Evolutionary conservation across 441 rosid genomes (phyloP).

Genomic region (Aleurites moluccanus): DNA sequence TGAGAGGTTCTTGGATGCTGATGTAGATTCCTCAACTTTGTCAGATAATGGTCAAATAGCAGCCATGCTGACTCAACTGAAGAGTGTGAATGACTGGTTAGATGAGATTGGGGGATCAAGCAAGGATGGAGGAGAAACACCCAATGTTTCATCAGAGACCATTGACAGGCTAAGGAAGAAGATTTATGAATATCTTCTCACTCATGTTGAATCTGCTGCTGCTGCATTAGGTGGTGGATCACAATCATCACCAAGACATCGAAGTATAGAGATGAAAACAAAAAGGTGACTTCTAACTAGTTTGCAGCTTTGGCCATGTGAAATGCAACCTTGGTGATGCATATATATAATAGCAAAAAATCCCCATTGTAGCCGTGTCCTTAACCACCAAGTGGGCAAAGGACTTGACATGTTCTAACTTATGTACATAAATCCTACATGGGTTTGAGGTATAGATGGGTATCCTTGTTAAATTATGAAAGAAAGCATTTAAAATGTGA

Average conservation of each 20-base stretch:
- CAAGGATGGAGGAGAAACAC: constrained; percentile 57
- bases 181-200: constrained; percentile 88
- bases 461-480: constrained; percentile 14
- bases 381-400: constrained; percentile 26
- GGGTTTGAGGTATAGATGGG: constrained; percentile 39
- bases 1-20: constrained; percentile 84
- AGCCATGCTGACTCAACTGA: constrained; percentile 78
- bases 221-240: constrained; percentile 86
- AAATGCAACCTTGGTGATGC: constrained; percentile 10
- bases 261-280: constrained; percentile 43
- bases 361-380: constrained; percentile 12
- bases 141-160: constrained; percentile 60
- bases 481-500: constrained; percentile 28
- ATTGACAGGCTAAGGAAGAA: constrained; percentile 79
- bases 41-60: constrained; percentile 85
- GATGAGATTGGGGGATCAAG: constrained; percentile 60
- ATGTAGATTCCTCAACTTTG: constrained; percentile 54
- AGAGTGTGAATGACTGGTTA: constrained; percentile 92
- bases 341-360: neutral
- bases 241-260: constrained; percentile 46
- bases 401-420: constrained; percentile 17
- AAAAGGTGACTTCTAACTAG: constrained; percentile 33
- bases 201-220: constrained; percentile 97
- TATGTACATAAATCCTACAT: constrained; percentile 46
- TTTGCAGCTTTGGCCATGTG: constrained; percentile 12